A percentile compares a stretch with the other conserved stretches of the same genome.
These are phyloP conservation scores for Ambrosia hybrid DNA, from an alignment of 140 eudicot species.

Conservation along the genomic window DNA sequence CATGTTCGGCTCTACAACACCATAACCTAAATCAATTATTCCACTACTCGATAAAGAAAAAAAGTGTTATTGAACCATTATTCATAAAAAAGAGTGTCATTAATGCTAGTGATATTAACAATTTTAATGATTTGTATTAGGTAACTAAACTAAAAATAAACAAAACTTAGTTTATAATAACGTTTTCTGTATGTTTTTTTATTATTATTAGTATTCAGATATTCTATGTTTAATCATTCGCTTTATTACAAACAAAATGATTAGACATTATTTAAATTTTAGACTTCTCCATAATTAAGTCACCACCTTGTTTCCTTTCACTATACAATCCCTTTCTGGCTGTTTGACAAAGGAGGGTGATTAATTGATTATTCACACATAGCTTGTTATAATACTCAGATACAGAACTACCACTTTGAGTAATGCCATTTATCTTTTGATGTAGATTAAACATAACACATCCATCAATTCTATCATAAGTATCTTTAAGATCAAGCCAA, in stretches of 20 bases:
- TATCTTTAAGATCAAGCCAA: no score
- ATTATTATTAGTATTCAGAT: not conserved
- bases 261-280: slow-evolving; percentile 2
- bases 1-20: not conserved
- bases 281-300: not conserved
- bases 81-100: not conserved
- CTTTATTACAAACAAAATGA: slow-evolving; percentile 23
- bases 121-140: not conserved
- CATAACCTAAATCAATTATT: not conserved
- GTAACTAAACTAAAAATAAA: not conserved
- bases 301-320: slow-evolving; percentile 13
- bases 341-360: no score
- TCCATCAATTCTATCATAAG: no score
- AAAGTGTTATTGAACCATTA: not conserved
- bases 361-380: no score
- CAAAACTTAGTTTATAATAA: not conserved
- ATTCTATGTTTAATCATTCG: not conserved
- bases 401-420: no score
- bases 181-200: not conserved
- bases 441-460: no score
- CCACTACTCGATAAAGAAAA: not conserved
- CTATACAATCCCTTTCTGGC: not conserved
- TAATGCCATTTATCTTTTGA: no score
- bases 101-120: not conserved
- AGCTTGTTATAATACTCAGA: no score